Evolutionary conservation across 129 eudicot species (phyloP).

Genomic region (Pseudognaphalium luteoalbum): DNA sequence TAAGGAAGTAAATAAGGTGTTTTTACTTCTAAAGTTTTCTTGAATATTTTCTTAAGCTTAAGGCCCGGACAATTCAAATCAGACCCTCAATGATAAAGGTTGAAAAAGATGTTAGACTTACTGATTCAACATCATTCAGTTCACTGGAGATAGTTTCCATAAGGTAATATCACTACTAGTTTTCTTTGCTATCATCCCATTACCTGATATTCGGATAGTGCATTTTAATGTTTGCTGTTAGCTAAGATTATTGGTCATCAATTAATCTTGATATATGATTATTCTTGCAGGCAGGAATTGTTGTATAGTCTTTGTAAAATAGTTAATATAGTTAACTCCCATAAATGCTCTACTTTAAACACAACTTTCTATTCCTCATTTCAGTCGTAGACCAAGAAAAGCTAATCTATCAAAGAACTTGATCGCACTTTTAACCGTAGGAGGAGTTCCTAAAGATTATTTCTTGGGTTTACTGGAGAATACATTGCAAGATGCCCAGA

Average conservation of each 20-base stretch:
- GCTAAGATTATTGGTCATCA: background rate
- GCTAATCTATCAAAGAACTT: conserved; percentile 51
- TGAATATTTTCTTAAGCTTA: conserved; percentile 45
- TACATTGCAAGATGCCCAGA: conserved; percentile 53
- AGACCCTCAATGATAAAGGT: conserved; percentile 91
- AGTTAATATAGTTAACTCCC: background rate
- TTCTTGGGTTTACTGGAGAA: conserved; percentile 43
- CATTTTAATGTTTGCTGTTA: background rate
- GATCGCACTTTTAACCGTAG: conserved; percentile 66
- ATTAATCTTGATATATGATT: background rate
- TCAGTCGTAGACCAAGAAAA: conserved; percentile 62
- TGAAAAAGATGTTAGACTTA: conserved; percentile 41
- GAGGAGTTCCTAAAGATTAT: conserved; percentile 69
- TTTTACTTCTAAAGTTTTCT: background rate
- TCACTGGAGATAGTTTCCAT: conserved; percentile 63
- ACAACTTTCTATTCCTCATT: background rate
- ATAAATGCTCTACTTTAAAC: background rate
- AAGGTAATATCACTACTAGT: conserved; percentile 48
- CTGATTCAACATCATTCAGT: conserved; percentile 37
- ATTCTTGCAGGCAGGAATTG: too few species aligned
- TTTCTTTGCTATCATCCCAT: background rate
- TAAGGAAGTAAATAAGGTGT: background rate
- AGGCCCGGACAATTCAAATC: conserved; percentile 50
- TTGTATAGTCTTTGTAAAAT: too few species aligned
- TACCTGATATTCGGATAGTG: background rate